Conservation (phyloP, 805 yeast species). For the Wickerhamiella cacticola region DNA sequence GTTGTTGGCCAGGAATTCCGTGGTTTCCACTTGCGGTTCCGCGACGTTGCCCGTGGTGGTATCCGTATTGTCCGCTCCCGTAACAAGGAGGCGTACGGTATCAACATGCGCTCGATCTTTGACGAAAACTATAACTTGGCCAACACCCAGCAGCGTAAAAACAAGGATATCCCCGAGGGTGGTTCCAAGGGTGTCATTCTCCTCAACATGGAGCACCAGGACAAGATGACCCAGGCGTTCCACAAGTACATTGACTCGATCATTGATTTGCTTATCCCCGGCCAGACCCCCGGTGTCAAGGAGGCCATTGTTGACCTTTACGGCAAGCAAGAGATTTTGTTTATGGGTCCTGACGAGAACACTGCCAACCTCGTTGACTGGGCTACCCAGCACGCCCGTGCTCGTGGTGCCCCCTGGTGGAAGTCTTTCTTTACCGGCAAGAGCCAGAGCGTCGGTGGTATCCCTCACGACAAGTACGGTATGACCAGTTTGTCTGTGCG, state of each 20-base stretch:
- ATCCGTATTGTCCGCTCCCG: constrained; percentile 87
- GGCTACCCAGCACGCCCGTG: constrained; percentile 91
- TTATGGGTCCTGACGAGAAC: constrained; percentile 99
- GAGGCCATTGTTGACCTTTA: constrained; percentile 77
- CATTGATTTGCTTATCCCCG: constrained; percentile 69
- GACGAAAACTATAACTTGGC: constrained; percentile 97
- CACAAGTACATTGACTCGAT: constrained; percentile 87
- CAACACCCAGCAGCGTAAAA: constrained; percentile 88
- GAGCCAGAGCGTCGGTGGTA: constrained; percentile 84
- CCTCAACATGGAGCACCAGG: constrained; percentile 58
- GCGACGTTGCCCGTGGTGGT: constrained; percentile 98
- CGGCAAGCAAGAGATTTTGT: constrained; percentile 75
- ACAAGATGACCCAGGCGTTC: constrained; percentile 70
- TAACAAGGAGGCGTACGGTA: constrained; percentile 70
- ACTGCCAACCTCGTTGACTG: constrained; percentile 92
- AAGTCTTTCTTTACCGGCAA: constrained; percentile 96
- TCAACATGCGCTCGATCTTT: constrained; percentile 76
- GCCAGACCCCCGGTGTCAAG: constrained; percentile 59
- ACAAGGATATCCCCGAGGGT: constrained; percentile 98
- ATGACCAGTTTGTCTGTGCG: constrained; percentile 95
- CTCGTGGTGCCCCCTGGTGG: constrained; percentile 96
- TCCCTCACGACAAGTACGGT: constrained; percentile 96
- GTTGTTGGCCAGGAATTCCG: constrained; percentile 93
- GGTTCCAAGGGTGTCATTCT: constrained; percentile 96
- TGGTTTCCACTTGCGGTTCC: constrained; percentile 93